A percentile compares a stretch with the other conserved stretches of the same genome.
phyloP scores from a whole-genome alignment of 495 filamentous ascomycete species.

The Talaromyces adpressus region DNA sequence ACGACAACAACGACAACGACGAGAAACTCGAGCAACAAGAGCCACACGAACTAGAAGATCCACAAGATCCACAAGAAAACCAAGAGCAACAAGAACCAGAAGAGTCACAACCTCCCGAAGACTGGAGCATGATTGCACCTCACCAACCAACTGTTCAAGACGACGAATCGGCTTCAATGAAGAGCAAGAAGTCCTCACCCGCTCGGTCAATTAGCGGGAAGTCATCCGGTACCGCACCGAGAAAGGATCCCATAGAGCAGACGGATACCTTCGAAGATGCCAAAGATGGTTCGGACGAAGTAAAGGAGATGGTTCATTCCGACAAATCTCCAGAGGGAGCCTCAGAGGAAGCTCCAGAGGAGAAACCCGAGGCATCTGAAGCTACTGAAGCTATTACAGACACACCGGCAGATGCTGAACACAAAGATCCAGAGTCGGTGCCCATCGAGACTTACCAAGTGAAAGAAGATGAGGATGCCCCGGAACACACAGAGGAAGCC shows the following conservation, averaged over 20 bases:
- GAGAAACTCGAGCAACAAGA: not conserved
- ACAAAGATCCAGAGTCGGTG: not conserved
- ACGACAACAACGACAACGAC: not conserved
- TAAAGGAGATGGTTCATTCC: not conserved
- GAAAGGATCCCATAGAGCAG: not conserved
- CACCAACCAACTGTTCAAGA: not conserved
- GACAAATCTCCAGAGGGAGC: not conserved
- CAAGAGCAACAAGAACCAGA: slow-evolving; percentile 11
- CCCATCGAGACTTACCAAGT: not conserved
- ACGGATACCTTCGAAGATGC: not conserved
- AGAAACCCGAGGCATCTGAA: not conserved
- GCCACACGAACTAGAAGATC: not conserved
- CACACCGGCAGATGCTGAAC: not conserved
- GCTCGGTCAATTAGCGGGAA: not conserved
- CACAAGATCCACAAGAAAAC: not conserved
- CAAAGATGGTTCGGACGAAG: not conserved
- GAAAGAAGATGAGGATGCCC: not conserved
- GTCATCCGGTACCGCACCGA: not conserved
- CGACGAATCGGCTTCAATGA: not conserved
- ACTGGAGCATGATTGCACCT: not conserved
- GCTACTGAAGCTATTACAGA: not conserved
- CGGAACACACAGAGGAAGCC: not conserved
- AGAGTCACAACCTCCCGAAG: not conserved
- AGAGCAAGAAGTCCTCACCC: not conserved
- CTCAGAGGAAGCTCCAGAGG: not conserved